Base-by-base conservation (phyloP, 345 rosid genomes). In the Acer negundo region DNA sequence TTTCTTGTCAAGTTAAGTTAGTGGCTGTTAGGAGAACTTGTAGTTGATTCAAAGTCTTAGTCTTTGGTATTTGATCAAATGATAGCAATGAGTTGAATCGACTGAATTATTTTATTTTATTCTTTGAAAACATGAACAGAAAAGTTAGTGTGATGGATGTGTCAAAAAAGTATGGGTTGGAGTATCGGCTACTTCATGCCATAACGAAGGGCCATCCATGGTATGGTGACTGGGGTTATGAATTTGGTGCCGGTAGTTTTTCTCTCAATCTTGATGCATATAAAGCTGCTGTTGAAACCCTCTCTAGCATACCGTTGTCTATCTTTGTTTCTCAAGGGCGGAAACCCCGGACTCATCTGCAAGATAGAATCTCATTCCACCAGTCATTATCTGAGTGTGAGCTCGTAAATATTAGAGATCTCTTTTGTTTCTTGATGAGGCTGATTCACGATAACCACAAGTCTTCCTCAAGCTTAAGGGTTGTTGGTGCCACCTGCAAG, bases 161-260 rank as follows among this genome's bases (percentile, higher is more conserved):
- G n/a, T 91, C 93, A 0, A 88, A 83, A 72, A 91, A 91, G 78
- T 91, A 84, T 53, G 88, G 90, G 10, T 23, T 87, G 81, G 92
- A 91, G 26, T 91, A 88, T 62, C 84, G 95, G 40, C 79, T 91
- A 16, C 88, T 91, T 61, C 90, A 91, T 81, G 91, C 92, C 20
- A 77, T 89, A 69, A 85, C 77, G 38, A 87, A 84, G 62, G 93
- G 92, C 20, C 81, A 75, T 69, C 81, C 93, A 1, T 89, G 95
- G 95, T 91, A 91, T 77, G 93, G 93, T 40, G 84, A 89, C 40
- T 91, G 93, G 95, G 93, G 93, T 69, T 89, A 89, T 74, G 87
- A 91, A 74, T 89, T 91, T 40, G 90, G 92, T 68, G 83, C 90
- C 13, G 95, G 93, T 17, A 89, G 95, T 80, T 91, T 84, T 42